A percentile compares a stretch with the other conserved stretches of the same genome.
phyloP scores from a whole-genome alignment of 2,329 filamentous ascomycete species.

The Fusarium pilosicola region DNA sequence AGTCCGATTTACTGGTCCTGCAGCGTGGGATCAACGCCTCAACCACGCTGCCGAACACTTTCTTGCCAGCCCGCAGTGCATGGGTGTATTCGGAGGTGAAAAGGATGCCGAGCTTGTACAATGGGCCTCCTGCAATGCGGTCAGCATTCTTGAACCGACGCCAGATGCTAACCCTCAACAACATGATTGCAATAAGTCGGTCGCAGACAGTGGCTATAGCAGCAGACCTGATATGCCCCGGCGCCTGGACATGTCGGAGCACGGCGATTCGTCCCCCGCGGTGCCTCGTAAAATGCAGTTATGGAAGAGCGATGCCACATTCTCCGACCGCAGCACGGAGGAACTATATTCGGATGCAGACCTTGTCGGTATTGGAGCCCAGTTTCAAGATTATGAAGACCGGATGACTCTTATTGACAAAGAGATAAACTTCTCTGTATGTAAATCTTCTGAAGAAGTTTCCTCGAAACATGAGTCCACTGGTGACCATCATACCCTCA shows the following conservation, averaged over 20 bases:
- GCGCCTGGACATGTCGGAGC: fast-evolving
- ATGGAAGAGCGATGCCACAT: not conserved
- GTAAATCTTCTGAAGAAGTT: too few species aligned
- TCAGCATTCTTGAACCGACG: fast-evolving
- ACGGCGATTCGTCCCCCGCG: fast-evolving
- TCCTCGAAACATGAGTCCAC: too few species aligned
- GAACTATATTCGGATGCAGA: not conserved
- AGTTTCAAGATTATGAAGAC: too few species aligned
- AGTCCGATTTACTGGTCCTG: fast-evolving
- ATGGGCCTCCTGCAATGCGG: fast-evolving
- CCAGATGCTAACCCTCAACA: fast-evolving
- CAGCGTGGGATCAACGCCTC: fast-evolving
- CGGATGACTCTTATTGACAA: too few species aligned
- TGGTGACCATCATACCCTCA: too few species aligned
- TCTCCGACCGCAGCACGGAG: fast-evolving
- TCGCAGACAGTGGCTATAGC: not conserved
- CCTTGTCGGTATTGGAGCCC: too few species aligned
- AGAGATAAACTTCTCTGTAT: too few species aligned
- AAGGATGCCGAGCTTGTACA: fast-evolving
- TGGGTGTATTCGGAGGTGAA: fast-evolving
- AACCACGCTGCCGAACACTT: fast-evolving
- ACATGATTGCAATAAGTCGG: fast-evolving
- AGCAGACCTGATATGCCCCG: not conserved
- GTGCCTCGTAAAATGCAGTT: too few species aligned
- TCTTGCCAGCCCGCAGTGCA: fast-evolving